Conservation (phyloP, 495 filamentous ascomycete species). For the Podospora conica region DNA sequence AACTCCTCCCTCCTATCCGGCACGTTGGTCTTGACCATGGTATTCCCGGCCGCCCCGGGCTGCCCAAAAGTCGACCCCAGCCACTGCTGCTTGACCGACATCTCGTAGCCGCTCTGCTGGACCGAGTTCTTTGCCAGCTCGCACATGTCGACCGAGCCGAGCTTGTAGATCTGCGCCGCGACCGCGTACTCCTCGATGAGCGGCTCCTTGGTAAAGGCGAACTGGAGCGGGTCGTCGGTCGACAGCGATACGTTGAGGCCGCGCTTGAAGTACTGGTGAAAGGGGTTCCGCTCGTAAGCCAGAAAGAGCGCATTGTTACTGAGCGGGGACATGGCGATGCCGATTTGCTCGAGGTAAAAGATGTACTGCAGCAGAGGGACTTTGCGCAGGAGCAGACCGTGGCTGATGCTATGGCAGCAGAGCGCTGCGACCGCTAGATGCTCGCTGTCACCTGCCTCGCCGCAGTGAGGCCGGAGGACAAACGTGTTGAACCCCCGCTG, state of each 20-base stretch:
- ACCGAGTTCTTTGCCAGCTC: slow-evolving; percentile 96
- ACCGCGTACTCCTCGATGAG: slow-evolving; percentile 98
- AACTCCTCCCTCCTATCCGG: slow-evolving; percentile 88
- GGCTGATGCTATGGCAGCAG: slow-evolving; percentile 96
- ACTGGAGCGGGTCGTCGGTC: slow-evolving; percentile 95
- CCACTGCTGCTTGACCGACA: slow-evolving; percentile 82
- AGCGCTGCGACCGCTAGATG: slow-evolving; percentile 88
- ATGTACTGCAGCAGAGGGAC: slow-evolving; percentile 93
- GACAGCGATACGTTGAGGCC: slow-evolving; percentile 94
- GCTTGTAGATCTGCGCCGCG: slow-evolving; percentile 96
- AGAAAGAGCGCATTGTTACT: slow-evolving; percentile 97
- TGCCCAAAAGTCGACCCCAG: slow-evolving; percentile 67
- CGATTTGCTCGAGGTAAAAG: slow-evolving; percentile 96
- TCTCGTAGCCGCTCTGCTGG: slow-evolving; percentile 88
- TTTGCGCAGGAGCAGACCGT: slow-evolving; percentile 87
- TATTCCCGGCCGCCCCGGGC: slow-evolving; percentile 74
- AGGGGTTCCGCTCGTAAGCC: slow-evolving; percentile 95
- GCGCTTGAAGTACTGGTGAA: slow-evolving; percentile 87
- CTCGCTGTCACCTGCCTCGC: slow-evolving; percentile 94
- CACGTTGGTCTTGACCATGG: slow-evolving; percentile 91
- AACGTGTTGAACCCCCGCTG: slow-evolving; percentile 94
- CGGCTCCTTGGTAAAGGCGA: slow-evolving; percentile 97
- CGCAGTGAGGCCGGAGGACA: slow-evolving; percentile 86
- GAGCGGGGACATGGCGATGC: slow-evolving; percentile 96
- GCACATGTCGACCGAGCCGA: slow-evolving; percentile 97